Evolutionary conservation across 768 basidiomycete genomes (phyloP).

Genomic region (Psilocybe subaeruginosa): DNA sequence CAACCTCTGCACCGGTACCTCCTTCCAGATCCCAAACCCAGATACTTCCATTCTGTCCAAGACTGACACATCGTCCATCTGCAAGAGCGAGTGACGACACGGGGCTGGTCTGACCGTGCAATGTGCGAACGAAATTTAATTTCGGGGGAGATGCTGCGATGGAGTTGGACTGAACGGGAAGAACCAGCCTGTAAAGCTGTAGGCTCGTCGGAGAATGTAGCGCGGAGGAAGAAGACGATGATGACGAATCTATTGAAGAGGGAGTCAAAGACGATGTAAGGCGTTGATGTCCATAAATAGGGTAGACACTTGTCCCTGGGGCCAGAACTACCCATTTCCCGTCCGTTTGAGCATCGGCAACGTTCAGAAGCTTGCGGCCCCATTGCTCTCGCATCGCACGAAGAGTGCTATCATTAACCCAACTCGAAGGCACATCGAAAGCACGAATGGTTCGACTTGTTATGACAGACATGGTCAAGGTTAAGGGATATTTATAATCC

Average conservation of each 20-base stretch:
- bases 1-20: conserved; percentile 48
- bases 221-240: conserved; percentile 24
- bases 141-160: conserved; percentile 59
- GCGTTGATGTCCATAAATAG: conserved; percentile 7
- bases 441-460: conserved; percentile 69
- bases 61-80: conserved; percentile 82
- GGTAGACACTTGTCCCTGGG: conserved; percentile 44
- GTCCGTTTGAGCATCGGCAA: conserved; percentile 80
- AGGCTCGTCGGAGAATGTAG: conserved; percentile 51
- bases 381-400: conserved; percentile 72
- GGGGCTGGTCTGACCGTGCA: conserved; percentile 72
- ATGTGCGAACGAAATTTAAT: conserved; percentile 69
- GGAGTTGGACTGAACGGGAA: conserved; percentile 51
- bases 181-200: conserved; percentile 75
- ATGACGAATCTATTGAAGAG: conserved; percentile 25
- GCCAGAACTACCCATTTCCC: conserved; percentile 86
- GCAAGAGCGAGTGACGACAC: conserved; percentile 71
- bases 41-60: conserved; percentile 70
- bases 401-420: conserved; percentile 70
- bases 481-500: conserved; percentile 23
- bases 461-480: conserved; percentile 46
- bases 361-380: conserved; percentile 69
- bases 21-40: conserved; percentile 90
- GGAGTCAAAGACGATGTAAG: conserved; percentile 18
- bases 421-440: conserved; percentile 71